Evolutionary conservation across 2,329 filamentous ascomycete genomes (phyloP).

Genomic region (Arthrocladium fulminans): DNA sequence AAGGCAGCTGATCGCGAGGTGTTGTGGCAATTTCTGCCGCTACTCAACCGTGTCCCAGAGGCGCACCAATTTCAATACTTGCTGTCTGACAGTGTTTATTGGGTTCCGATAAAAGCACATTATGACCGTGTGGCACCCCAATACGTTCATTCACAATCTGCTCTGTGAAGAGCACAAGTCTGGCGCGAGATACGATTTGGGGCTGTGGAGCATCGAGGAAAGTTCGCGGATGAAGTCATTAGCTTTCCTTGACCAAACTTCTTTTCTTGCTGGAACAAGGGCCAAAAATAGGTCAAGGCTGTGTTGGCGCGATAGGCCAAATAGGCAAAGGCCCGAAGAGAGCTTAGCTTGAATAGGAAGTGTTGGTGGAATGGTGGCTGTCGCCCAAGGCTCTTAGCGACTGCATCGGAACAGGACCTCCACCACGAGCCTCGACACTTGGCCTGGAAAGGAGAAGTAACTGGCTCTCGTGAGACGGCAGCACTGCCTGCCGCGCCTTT

Average conservation of each 20-base stretch:
- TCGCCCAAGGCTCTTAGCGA: neutral
- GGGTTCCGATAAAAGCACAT: too few relatives aligned
- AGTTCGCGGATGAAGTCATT: conserved; percentile 8
- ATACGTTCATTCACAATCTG: neutral
- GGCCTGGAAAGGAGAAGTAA: neutral
- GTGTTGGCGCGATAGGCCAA: neutral
- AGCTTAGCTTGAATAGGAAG: conserved; percentile 5
- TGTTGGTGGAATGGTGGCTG: neutral
- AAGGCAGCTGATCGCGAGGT: neutral
- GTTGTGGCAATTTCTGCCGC: neutral
- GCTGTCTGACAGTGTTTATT: too few relatives aligned
- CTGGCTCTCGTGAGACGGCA: neutral
- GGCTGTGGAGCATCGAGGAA: neutral
- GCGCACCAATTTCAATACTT: neutral
- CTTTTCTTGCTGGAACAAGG: neutral
- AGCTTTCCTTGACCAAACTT: neutral
- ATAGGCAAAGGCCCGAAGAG: neutral
- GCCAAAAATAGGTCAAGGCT: conserved; percentile 8
- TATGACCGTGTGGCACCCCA: too few relatives aligned
- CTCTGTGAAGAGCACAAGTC: neutral
- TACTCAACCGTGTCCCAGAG: neutral
- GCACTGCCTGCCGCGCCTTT: conserved; percentile 7
- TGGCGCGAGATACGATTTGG: neutral
- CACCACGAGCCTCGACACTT: neutral
- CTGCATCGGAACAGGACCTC: neutral